These are phyloP conservation scores for Isoetes taiwanensis DNA, from an alignment of 75 land plant species.

Conservation along the genomic window DNA sequence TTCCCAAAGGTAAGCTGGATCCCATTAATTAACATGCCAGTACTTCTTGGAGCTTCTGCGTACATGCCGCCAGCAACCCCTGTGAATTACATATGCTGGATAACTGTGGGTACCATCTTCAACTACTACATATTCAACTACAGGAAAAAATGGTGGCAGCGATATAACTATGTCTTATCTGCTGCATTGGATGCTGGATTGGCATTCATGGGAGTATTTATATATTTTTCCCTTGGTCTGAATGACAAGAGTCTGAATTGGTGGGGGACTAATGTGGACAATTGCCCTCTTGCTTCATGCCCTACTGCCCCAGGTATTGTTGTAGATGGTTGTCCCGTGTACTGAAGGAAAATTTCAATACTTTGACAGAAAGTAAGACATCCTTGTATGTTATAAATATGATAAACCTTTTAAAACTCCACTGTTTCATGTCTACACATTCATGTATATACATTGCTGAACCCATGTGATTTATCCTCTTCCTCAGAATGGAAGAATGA, in stretches of 20 bases:
- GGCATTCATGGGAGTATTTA: conserved; percentile 66
- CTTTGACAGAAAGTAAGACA: no score
- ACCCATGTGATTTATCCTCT: no score
- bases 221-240: conserved; percentile 37
- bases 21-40: conserved; percentile 52
- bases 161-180: conserved; percentile 70
- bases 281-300: conserved; percentile 71
- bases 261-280: conserved; percentile 71
- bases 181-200: conserved; percentile 87
- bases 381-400: no score
- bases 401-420: no score
- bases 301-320: conserved; percentile 60
- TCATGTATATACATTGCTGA: no score
- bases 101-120: conserved; percentile 48
- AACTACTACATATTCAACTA: conserved; percentile 47
- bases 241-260: conserved; percentile 33
- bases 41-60: conserved; percentile 44
- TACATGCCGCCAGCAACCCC: conserved; percentile 78
- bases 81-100: conserved; percentile 80
- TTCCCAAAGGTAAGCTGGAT: conserved; percentile 61
- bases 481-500: no score
- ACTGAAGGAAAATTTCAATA: no score
- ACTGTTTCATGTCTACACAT: no score
- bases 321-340: conserved; percentile 64
- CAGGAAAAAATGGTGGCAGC: conserved; percentile 50